Evolutionary conservation across 2,329 filamentous ascomycete species (phyloP).

Genomic region (Cladosporium sp.): DNA sequence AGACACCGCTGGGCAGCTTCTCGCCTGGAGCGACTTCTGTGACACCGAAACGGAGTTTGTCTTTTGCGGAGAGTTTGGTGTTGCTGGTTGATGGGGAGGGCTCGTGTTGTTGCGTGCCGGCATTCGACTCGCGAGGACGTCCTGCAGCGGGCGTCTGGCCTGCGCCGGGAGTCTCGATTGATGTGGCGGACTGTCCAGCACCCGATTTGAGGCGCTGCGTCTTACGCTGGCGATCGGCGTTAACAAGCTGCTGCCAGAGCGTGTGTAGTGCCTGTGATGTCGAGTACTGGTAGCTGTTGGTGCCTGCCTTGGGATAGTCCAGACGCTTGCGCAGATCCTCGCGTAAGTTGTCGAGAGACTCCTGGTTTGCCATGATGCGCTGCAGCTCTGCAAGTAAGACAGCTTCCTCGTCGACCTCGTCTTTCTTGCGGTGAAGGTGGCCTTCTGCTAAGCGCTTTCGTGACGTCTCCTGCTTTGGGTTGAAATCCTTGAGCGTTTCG

Average conservation of each 20-base stretch:
- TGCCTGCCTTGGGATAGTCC: conserved; percentile 69
- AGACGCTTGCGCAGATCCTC: conserved; percentile 75
- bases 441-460: conserved; percentile 84
- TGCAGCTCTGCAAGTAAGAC: conserved; percentile 86
- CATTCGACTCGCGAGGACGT: conserved; percentile 47
- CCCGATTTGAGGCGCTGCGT: conserved; percentile 53
- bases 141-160: conserved; percentile 24
- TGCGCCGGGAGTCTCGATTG: conserved; percentile 15
- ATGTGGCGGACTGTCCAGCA: conserved; percentile 17
- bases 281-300: conserved; percentile 65
- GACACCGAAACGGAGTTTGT: conserved; percentile 81
- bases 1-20: conserved; percentile 78
- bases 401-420: conserved; percentile 91
- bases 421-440: conserved; percentile 74
- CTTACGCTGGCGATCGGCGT: conserved; percentile 86
- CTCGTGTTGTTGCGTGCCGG: conserved; percentile 26
- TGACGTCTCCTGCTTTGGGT: conserved; percentile 72
- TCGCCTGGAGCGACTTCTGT: conserved; percentile 66
- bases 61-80: conserved; percentile 64
- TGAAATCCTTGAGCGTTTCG: conserved; percentile 83
- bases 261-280: conserved; percentile 76
- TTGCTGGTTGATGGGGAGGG: conserved; percentile 16
- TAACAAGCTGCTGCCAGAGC: conserved; percentile 78
- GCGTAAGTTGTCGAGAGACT: conserved; percentile 83
- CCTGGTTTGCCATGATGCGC: conserved; percentile 83